Percentiles rank a stretch among this genome's conserved stretches.
Evolutionary conservation across 768 basidiomycete genomes (phyloP).

Genomic region (Boletus coccyginus): DNA sequence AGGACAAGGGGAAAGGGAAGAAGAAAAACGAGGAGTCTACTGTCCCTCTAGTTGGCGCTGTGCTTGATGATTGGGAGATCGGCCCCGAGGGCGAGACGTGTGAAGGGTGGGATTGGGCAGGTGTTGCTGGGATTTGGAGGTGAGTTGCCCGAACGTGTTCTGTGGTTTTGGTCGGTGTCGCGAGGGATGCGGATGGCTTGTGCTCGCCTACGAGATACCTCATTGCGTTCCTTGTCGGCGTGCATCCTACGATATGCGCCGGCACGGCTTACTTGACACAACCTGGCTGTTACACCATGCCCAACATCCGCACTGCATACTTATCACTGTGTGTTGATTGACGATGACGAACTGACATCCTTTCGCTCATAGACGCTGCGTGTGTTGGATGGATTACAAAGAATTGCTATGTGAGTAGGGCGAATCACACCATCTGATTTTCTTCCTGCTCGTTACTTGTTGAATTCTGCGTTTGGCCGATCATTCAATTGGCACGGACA

Average conservation of each 20-base stretch:
- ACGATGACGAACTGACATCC: constrained; percentile 1
- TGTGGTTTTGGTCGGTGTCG: too few relatives aligned
- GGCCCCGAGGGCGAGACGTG: constrained; percentile 23
- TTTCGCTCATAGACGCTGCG: constrained; percentile 40
- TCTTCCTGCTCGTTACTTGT: not conserved
- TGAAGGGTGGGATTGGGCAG: constrained; percentile 61
- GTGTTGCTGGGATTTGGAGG: constrained; percentile 53
- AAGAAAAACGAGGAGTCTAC: not conserved
- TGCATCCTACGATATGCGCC: not conserved
- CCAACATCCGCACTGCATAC: not conserved
- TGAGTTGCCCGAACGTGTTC: constrained; percentile 25
- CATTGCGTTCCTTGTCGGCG: not conserved
- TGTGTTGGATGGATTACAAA: constrained; percentile 60
- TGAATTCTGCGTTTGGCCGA: not conserved
- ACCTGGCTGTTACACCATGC: not conserved
- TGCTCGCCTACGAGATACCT: not conserved
- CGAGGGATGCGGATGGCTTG: too few relatives aligned
- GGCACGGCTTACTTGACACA: too few relatives aligned
- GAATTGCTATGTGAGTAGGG: constrained; percentile 48
- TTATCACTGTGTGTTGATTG: not conserved
- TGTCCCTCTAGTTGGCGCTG: not conserved
- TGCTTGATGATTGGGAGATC: constrained; percentile 21
- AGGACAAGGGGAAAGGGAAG: constrained; percentile 22
- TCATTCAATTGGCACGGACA: not conserved
- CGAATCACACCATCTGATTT: not conserved